These are phyloP conservation scores for Trametes gibbosa DNA, from an alignment of 768 basidiomycete species.

Conservation along the genomic window DNA sequence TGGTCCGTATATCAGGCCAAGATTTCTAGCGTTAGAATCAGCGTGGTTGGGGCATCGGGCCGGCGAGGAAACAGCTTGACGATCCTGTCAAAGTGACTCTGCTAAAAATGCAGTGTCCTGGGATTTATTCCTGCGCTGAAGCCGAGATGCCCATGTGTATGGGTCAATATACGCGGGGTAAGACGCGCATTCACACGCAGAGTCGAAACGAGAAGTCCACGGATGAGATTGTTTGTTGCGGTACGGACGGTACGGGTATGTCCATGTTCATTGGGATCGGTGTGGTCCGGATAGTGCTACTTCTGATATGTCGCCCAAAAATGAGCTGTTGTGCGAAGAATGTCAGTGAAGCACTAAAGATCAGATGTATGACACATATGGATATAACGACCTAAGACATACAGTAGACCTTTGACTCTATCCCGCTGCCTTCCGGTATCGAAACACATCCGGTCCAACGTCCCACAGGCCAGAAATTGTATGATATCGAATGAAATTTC, in stretches of 20 bases:
- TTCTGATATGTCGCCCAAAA: too few relatives aligned
- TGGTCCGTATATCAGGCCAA: neutral
- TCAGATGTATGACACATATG: too few relatives aligned
- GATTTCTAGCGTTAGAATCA: neutral
- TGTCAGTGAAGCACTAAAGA: too few relatives aligned
- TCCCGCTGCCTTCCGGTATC: too few relatives aligned
- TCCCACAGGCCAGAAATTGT: too few relatives aligned
- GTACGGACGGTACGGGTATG: neutral
- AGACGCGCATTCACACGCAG: neutral
- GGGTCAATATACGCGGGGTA: neutral
- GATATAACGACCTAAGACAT: too few relatives aligned
- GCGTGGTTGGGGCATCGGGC: neutral
- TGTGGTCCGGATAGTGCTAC: too few relatives aligned
- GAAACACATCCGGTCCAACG: too few relatives aligned
- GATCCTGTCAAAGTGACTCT: neutral
- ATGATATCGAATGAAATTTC: too few relatives aligned
- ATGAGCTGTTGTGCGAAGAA: too few relatives aligned
- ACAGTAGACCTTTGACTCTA: too few relatives aligned
- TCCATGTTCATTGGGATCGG: neutral
- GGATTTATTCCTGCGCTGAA: neutral
- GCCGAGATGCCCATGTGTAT: neutral
- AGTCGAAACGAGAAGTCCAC: neutral
- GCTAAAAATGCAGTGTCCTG: neutral
- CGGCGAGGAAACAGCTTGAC: neutral
- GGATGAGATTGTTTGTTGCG: neutral